Conservation (phyloP, 2,329 filamentous ascomycete genomes). For the Amphichorda felina region DNA sequence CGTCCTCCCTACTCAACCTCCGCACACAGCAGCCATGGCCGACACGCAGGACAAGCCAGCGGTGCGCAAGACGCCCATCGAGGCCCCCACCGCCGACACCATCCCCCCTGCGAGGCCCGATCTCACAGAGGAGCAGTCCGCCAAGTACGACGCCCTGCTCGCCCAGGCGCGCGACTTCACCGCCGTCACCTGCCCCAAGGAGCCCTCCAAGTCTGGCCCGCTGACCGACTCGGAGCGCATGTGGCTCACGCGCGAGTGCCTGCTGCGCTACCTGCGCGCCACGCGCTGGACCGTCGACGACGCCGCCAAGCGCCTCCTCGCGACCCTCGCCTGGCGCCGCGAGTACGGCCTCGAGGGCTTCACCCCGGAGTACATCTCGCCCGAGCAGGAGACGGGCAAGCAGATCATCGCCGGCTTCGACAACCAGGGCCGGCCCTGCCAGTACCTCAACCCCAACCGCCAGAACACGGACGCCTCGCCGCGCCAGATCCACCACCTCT, state of each 20-base stretch:
- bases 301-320: constrained; percentile 66
- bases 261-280: constrained; percentile 85
- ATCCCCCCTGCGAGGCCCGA: constrained; percentile 42
- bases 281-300: constrained; percentile 79
- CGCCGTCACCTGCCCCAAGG: constrained; percentile 41
- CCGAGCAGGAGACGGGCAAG: constrained; percentile 95
- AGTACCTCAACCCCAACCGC: constrained; percentile 78
- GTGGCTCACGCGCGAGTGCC: constrained; percentile 86
- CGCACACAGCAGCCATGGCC: background rate
- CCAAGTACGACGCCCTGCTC: constrained; percentile 73
- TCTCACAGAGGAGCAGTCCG: constrained; percentile 64
- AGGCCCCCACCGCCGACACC: constrained; percentile 41
- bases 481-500: constrained; percentile 83
- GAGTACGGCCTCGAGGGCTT: constrained; percentile 76
- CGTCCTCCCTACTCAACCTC: too few species aligned
- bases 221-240: constrained; percentile 71
- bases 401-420: constrained; percentile 85
- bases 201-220: constrained; percentile 46
- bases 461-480: constrained; percentile 87
- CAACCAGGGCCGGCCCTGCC: constrained; percentile 71
- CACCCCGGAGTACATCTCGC: constrained; percentile 77
- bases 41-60: constrained; percentile 2
- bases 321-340: constrained; percentile 76
- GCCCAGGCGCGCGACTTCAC: constrained; percentile 59
- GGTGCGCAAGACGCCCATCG: constrained; percentile 42